Base-by-base conservation (phyloP, 306 rosid genomes). In the Potentilla sterilis region DNA sequence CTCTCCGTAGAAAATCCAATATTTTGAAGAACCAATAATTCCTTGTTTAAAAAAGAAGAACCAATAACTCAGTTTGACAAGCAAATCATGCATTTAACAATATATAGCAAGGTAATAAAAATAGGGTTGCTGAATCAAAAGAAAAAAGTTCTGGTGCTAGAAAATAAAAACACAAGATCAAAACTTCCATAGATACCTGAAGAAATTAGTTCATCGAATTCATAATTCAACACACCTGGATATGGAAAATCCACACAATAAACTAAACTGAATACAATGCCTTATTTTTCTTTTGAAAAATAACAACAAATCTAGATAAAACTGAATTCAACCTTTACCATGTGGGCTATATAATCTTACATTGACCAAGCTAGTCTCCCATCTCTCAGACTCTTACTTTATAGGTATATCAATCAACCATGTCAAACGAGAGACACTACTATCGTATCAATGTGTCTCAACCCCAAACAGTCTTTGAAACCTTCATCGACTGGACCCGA, bases 361-460 rank as follows among this genome's bases (percentile, higher is more conserved):
- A 35, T 15, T 61, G 35, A 34, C 43, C n/a, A 24, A 28, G 28
- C 28, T 28, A 28, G 1, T 28, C 28, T 28, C 28, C 28, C 28
- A 28, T 28, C 28, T 21, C 15, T 57, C 32, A 22, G 32, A 37
- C 40, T 37, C 40, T n/a, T n/a, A 19, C 0, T 7, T 5, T 28
- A 28, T 28, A 28, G 2, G 4, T 52, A 52, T 52, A 54, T 15
- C 43, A 61, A 54, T 54, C 43, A 61, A 63, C 5, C 68, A 63
- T 34, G 68, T 63, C 68, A 34, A 16, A 37, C 6, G 22, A 34
- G 68, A 63, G 68, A 37, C 68, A 63, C 21, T 35, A 35, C 44
- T 63, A 63, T 37, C 43, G 68, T 15, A 63, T 63, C 68, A 37
- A 63, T 63, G 68, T 63, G 43, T 63, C 68, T 16, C 12, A 63